Evolutionary conservation across 495 filamentous ascomycete species (phyloP).

Genomic region (Trichoderma parareesei): DNA sequence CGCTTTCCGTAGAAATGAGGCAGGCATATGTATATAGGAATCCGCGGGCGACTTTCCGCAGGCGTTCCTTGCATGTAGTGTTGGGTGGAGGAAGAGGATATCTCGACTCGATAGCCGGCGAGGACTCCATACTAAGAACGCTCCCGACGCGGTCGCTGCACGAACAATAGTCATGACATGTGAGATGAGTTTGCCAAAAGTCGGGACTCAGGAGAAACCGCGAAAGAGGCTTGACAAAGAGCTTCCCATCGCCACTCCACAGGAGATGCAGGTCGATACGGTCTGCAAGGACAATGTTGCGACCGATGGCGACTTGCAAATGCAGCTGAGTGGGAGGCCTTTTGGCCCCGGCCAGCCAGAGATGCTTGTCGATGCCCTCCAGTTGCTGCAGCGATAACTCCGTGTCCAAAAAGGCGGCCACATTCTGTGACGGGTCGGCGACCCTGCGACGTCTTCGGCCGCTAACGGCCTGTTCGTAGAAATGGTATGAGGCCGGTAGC

Average conservation of each 20-base stretch:
- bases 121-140: neutral
- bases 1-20: conserved; percentile 29
- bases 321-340: conserved; percentile 18
- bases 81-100: neutral
- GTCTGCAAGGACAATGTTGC: conserved; percentile 28
- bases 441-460: neutral
- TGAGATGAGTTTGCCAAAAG: conserved; percentile 25
- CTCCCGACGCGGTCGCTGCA: neutral
- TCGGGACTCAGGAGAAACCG: conserved; percentile 25
- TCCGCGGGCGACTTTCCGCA: conserved; percentile 20
- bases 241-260: conserved; percentile 20
- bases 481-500: neutral
- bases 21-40: conserved; percentile 31
- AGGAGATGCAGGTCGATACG: conserved; percentile 27
- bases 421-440: neutral
- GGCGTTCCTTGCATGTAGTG: neutral
- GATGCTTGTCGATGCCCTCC: neutral
- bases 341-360: neutral
- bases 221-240: conserved; percentile 31
- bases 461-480: neutral
- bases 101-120: neutral
- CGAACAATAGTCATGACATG: neutral
- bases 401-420: neutral
- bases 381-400: neutral
- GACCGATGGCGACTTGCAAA: conserved; percentile 24